Evolutionary conservation across 495 filamentous ascomycete species (phyloP).

Genomic region (Sabuloglossum arenarium): DNA sequence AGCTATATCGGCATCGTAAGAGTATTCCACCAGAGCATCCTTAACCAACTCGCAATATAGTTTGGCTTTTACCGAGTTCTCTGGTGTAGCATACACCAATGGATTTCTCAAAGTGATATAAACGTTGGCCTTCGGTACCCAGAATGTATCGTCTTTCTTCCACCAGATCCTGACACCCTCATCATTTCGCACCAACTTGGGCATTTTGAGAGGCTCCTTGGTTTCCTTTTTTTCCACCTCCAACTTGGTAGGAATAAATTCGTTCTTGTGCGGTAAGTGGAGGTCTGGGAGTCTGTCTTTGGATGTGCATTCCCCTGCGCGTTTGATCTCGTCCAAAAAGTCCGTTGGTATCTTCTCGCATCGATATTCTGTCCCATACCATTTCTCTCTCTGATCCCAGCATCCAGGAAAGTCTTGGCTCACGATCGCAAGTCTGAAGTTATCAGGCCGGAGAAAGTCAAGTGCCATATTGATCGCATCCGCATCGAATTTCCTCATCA

Average conservation of each 20-base stretch:
- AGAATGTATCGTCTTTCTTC: constrained; percentile 98
- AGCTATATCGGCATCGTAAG: constrained; percentile 89
- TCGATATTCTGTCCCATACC: constrained; percentile 94
- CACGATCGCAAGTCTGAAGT: constrained; percentile 66
- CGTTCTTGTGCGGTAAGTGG: constrained; percentile 80
- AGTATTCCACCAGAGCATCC: constrained; percentile 82
- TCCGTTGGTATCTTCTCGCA: constrained; percentile 60
- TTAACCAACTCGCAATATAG: constrained; percentile 75
- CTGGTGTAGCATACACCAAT: constrained; percentile 52
- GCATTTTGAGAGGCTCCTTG: constrained; percentile 46
- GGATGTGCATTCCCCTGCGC: constrained; percentile 34
- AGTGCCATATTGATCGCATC: constrained; percentile 55
- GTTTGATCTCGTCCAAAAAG: constrained; percentile 45
- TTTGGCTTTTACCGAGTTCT: constrained; percentile 52
- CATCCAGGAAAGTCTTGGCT: constrained; percentile 63
- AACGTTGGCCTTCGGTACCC: constrained; percentile 88
- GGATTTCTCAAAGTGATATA: constrained; percentile 64
- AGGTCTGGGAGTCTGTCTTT: constrained; percentile 43
- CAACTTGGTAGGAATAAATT: constrained; percentile 86
- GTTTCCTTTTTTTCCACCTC: constrained; percentile 89
- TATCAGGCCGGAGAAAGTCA: constrained; percentile 60
- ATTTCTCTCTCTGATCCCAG: constrained; percentile 82
- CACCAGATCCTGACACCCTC: constrained; percentile 73
- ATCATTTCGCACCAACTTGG: constrained; percentile 77
- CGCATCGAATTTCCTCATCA: constrained; percentile 59